A percentile compares a stretch with the other conserved stretches of the same genome.
Evolutionary conservation across 176 grass and related monocot species (phyloP).

Genomic region (Musa itinerans): DNA sequence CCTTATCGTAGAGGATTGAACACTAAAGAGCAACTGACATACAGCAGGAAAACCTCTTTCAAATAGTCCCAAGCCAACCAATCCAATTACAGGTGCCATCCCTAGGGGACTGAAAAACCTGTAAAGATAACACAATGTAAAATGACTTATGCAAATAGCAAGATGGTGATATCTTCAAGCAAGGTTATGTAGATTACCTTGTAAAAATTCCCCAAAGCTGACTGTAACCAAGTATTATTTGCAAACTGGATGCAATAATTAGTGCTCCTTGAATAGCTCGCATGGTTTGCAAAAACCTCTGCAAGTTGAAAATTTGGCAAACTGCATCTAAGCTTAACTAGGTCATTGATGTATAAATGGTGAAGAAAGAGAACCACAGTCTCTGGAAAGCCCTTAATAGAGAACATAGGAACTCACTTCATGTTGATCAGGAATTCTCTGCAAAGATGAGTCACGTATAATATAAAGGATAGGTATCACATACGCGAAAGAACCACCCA

Average conservation of each 20-base stretch:
- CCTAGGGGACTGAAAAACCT: conserved; percentile 52
- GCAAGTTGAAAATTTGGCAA: conserved; percentile 10
- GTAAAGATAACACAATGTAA: background rate
- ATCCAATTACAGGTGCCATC: conserved; percentile 43
- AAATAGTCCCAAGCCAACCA: conserved; percentile 50
- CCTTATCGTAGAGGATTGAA: background rate
- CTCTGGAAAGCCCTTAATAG: background rate
- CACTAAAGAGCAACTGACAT: conserved; percentile 10
- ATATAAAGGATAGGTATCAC: conserved; percentile 52
- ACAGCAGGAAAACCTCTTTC: conserved; percentile 49
- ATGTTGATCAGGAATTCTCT: conserved; percentile 33
- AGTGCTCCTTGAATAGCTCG: conserved; percentile 48
- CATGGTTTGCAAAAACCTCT: conserved; percentile 57
- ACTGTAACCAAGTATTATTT: conserved; percentile 48
- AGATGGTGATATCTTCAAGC: background rate
- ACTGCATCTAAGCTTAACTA: background rate
- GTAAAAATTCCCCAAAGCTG: conserved; percentile 47
- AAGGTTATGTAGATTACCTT: conserved; percentile 20
- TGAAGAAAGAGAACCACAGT: background rate
- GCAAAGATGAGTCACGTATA: conserved; percentile 39
- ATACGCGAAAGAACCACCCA: conserved; percentile 50
- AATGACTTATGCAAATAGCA: background rate
- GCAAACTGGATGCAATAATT: conserved; percentile 47
- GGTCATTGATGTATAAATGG: background rate
- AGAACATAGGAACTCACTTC: conserved; percentile 28